Evolutionary conservation across 768 basidiomycete genomes (phyloP).

Genomic region (Serendipita sp.): DNA sequence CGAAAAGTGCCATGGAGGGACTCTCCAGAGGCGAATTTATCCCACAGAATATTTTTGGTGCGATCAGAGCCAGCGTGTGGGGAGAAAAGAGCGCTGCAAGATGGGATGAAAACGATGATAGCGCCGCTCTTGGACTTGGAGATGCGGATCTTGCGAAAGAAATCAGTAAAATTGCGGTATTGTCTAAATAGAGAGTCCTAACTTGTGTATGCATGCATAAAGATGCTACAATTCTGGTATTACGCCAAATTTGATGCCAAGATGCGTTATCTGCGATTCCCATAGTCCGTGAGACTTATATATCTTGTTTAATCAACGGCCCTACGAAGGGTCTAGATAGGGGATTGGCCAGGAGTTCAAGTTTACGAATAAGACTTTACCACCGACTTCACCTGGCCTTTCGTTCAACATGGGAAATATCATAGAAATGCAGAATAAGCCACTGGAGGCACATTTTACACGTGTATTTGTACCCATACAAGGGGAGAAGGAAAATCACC

Average conservation of each 20-base stretch:
- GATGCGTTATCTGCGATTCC: background rate
- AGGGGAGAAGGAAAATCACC: slow-evolving; percentile 72
- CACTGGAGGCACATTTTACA: slow-evolving; percentile 36
- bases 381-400: background rate
- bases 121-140: background rate
- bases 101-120: slow-evolving; percentile 2
- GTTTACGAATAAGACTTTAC: background rate
- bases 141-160: background rate
- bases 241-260: too few species aligned
- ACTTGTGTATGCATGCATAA: background rate
- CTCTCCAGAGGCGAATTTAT: background rate
- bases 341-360: background rate
- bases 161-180: background rate
- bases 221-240: background rate
- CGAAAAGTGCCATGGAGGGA: background rate
- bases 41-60: background rate
- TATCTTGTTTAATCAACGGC: background rate
- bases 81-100: background rate
- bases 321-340: background rate
- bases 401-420: slow-evolving; percentile 61
- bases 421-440: slow-evolving; percentile 96
- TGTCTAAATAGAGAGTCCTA: background rate
- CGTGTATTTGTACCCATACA: background rate
- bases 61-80: background rate
- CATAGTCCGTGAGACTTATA: background rate